phyloP scores from a whole-genome alignment of 148 eudicot genomes.

The Tetragonia tetragonoides region DNA sequence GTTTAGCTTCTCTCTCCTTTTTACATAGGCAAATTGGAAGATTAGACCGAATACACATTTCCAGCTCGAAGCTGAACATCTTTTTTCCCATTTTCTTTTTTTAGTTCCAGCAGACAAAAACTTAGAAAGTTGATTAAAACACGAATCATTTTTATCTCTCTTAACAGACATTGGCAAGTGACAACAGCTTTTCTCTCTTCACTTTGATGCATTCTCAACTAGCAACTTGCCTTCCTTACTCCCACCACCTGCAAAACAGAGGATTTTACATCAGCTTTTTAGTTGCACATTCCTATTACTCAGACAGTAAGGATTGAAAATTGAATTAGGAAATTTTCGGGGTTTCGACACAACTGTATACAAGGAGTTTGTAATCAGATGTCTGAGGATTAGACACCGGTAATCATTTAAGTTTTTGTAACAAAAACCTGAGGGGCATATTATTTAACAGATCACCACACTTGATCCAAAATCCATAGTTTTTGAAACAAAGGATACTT shows the following conservation, averaged over 20 bases:
- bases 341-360: too few species aligned
- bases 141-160: constrained; percentile 5
- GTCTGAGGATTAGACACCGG: too few species aligned
- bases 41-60: constrained; percentile 29
- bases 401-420: not conserved
- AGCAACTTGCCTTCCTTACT: constrained; percentile 24
- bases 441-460: not conserved
- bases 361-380: too few species aligned
- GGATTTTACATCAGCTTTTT: too few species aligned
- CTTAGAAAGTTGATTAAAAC: constrained; percentile 16
- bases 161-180: not conserved
- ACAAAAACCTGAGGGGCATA: too few species aligned
- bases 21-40: constrained; percentile 21
- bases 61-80: constrained; percentile 14
- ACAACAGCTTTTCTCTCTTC: constrained; percentile 18
- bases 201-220: constrained; percentile 25
- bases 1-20: constrained; percentile 24
- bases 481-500: constrained; percentile 27
- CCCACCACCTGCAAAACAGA: constrained; percentile 25
- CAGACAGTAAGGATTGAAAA: too few species aligned
- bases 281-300: not conserved
- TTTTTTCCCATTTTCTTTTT: constrained; percentile 2
- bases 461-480: not conserved
- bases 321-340: too few species aligned
- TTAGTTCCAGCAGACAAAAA: constrained; percentile 18